A percentile compares a stretch with the other conserved stretches of the same genome.
These are phyloP conservation scores for Phytopythium cucurbitacearum DNA, from an alignment of 352 stramenopile genomes.

Conservation along the genomic window DNA sequence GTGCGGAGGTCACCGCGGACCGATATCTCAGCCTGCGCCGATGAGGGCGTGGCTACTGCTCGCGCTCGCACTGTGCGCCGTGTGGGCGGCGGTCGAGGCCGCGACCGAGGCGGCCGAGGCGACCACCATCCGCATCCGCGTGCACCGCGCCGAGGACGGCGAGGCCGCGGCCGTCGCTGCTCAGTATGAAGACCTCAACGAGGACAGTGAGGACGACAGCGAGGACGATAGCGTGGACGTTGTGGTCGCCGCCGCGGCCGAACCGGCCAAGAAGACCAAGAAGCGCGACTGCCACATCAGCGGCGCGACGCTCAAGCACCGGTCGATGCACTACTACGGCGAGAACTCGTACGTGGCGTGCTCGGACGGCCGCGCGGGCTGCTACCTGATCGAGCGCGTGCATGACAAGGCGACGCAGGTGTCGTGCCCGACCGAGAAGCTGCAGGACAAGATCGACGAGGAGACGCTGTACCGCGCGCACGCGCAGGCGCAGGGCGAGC, in stretches of 20 bases:
- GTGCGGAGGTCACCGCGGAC: constrained; percentile 3
- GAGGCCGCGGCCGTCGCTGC: constrained; percentile 7
- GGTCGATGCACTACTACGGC: constrained; percentile 65
- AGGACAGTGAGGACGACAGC: constrained; percentile 39
- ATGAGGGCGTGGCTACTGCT: constrained; percentile 18
- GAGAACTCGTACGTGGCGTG: constrained; percentile 74
- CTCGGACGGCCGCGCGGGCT: constrained; percentile 49
- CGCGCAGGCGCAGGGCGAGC: constrained; percentile 6
- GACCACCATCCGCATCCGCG: constrained; percentile 30
- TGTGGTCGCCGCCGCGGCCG: neutral
- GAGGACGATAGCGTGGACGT: constrained; percentile 32
- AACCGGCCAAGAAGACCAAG: constrained; percentile 7
- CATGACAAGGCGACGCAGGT: constrained; percentile 61
- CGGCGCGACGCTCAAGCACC: constrained; percentile 48
- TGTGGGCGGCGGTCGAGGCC: constrained; percentile 8
- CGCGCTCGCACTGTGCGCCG: constrained; percentile 11
- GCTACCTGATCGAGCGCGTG: constrained; percentile 58
- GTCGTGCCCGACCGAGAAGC: constrained; percentile 37
- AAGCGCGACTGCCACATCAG: constrained; percentile 48
- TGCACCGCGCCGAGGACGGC: constrained; percentile 10
- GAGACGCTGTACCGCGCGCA: constrained; percentile 23
- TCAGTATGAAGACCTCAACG: no score
- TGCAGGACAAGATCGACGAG: constrained; percentile 34
- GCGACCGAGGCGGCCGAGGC: constrained; percentile 15
- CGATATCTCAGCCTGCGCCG: neutral